Base-by-base conservation (phyloP, 805 yeast genomes). In the Nakazawaea wyomingensis region DNA sequence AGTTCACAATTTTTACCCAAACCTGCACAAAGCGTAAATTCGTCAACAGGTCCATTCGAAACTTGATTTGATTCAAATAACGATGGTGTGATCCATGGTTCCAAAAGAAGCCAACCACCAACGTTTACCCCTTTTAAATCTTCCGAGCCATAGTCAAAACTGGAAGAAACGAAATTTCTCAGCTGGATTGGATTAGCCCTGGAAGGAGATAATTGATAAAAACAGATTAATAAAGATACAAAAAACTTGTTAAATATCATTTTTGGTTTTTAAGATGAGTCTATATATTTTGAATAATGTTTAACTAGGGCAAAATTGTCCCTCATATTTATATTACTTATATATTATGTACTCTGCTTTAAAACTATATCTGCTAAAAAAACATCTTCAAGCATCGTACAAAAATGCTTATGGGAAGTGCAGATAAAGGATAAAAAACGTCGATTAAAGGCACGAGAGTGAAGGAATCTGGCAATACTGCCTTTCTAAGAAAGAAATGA, bases 31-130 rank as follows among this genome's bases (percentile, higher is more conserved):
- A 66, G 72, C 27, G 72, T 72, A 49, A 74, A 81, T 56, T 82
- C 89, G 55, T 82, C 88, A 6, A 72, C 68, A 0, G 83, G 82
- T 4, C 72, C 66, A 16, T 56, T 40, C n/a, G 57, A 60, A 31
- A 61, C 55, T 11, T 58, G 60, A 29, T 65, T 65, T 7, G 63
- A 62, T 16, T 70, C 65, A 51, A 76, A 82, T 29, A 82, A 56
- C 1, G 82, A 71, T 0, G 89, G 88, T 0, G 82, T 80, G 46
- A 82, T 81, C 50, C 73, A 82, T 1, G 89, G 87, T 54, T 82
- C 88, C 7, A 82, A 61, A 1, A 82, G 76, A 19, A 81, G 63
- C 90, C 89, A 82, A 6, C 88, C 88, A 24, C 89, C 90, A n/a
- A 82, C 53, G 22, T 76, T 69, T 7, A 79, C 74, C 33, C 81